These are phyloP conservation scores for Eucalyptus sideroxylon DNA, from an alignment of 345 rosid genomes.

Conservation along the genomic window DNA sequence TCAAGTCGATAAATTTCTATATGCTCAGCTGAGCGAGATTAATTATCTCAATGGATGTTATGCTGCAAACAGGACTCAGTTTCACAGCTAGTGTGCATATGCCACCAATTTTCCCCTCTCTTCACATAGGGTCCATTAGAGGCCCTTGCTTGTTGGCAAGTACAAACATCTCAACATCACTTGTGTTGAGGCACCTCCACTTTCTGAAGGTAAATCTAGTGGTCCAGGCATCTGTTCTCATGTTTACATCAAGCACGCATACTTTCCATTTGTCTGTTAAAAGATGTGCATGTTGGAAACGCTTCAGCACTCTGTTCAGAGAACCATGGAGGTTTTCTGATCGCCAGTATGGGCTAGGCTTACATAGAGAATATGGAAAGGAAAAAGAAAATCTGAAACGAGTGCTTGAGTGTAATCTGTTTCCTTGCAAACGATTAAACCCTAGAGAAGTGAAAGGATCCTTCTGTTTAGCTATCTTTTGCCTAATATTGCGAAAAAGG, in stretches of 20 bases:
- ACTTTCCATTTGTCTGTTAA: not conserved
- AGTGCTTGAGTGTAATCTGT: not conserved
- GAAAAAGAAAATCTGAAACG: not conserved
- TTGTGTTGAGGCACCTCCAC: constrained; percentile 61
- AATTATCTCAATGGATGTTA: constrained; percentile 55
- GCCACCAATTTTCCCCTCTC: constrained; percentile 59
- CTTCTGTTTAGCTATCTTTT: not conserved
- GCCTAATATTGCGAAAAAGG: not conserved
- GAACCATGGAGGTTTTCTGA: not conserved
- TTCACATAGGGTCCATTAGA: constrained; percentile 56
- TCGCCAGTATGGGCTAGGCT: not conserved
- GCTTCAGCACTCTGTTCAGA: not conserved
- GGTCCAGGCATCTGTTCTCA: not conserved
- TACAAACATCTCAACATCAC: constrained; percentile 75
- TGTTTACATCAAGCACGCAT: not conserved
- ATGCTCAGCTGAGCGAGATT: constrained; percentile 46
- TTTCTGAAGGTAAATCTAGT: constrained; percentile 53
- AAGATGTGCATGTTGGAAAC: not conserved
- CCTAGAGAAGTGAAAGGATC: not conserved
- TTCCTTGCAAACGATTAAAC: not conserved
- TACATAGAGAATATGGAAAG: not conserved
- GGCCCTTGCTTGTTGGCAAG: constrained; percentile 57
- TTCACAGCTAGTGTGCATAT: constrained; percentile 60
- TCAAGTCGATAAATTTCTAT: constrained; percentile 72
- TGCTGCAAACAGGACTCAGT: constrained; percentile 1